A percentile compares a stretch with the other conserved stretches of the same genome.
Conservation (phyloP, 2,329 filamentous ascomycete genomes). For the Diaporthe helianthi region DNA sequence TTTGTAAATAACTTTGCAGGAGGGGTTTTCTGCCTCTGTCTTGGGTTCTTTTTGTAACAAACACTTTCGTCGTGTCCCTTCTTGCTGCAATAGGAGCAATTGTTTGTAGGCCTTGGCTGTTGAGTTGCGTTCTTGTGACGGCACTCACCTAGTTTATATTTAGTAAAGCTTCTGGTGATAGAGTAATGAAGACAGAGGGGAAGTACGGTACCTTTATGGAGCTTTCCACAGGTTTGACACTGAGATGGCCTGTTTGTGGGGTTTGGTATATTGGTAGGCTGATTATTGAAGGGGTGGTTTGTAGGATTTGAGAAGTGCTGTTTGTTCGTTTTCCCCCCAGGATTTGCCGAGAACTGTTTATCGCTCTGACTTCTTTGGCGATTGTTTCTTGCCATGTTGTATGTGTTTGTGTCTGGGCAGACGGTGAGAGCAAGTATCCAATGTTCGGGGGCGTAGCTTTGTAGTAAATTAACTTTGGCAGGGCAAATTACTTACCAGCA, state of each 20-base stretch:
- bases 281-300: background rate
- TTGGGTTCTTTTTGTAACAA: conserved; percentile 7
- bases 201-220: background rate
- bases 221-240: background rate
- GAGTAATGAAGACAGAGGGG: too few species aligned
- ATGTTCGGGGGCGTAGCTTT: background rate
- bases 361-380: background rate
- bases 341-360: background rate
- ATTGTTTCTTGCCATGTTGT: background rate
- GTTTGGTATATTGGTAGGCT: background rate
- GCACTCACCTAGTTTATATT: background rate
- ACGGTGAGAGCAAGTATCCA: background rate
- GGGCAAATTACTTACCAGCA: background rate
- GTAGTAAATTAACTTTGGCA: background rate
- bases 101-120: too few species aligned
- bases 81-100: background rate
- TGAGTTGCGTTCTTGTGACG: background rate
- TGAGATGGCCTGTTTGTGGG: background rate
- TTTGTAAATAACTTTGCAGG: background rate
- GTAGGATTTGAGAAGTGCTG: background rate
- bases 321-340: background rate
- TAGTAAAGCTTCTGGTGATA: background rate
- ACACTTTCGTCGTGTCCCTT: background rate
- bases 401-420: background rate
- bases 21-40: background rate